Base-by-base conservation (phyloP, 2,329 filamentous ascomycete species). In the Alternaria ventricosa region DNA sequence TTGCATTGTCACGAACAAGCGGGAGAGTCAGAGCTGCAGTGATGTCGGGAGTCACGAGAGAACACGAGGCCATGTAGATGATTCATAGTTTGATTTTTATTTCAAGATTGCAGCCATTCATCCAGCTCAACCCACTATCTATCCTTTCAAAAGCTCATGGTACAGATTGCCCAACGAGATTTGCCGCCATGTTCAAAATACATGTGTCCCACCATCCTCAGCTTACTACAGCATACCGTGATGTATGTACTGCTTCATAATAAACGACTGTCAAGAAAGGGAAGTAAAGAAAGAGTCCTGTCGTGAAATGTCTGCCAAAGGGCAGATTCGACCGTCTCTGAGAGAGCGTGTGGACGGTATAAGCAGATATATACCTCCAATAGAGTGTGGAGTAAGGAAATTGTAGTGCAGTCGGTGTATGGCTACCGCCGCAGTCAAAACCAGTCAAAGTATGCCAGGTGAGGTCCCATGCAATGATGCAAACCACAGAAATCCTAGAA, bases 371-470 rank as follows among this genome's bases (percentile, higher is more conserved):
- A 50, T 60, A 61, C 47, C 55, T 49, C 59, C 36, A 43, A 63
- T 65, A 66, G 46, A 70, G 30, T 50, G 33, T 57, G 44, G 36
- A 27, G 61, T 61, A 67, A 61, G 66, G 51, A 55, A 71, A 67
- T 66, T 61, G 68, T 54, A 69, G 41, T 45, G 45, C 46, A 57
- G 51, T 20, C 57, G 56, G 69, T 66, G 61, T 60, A 64, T 69
- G 54, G 67, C 36, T 66, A 44, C 64, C 63, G 69, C 66, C 63
- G 60, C 63, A 63, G 25, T 22, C 22, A 12, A 65, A 49, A 64
- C 69, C 67, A 69, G 72, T 77, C 71, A 71, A 76, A 70, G 71
- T 75, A 75, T 70, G 65, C 69, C 68, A 74, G 62, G 71, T 66
- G 60, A 57, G 51, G 49, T 61, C 49, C 46, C 61, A 59, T 67